Percentiles rank a stretch among this genome's conserved stretches.
phyloP scores from a whole-genome alignment of 2,329 filamentous ascomycete species.

The Pseudogymnoascus sp. region DNA sequence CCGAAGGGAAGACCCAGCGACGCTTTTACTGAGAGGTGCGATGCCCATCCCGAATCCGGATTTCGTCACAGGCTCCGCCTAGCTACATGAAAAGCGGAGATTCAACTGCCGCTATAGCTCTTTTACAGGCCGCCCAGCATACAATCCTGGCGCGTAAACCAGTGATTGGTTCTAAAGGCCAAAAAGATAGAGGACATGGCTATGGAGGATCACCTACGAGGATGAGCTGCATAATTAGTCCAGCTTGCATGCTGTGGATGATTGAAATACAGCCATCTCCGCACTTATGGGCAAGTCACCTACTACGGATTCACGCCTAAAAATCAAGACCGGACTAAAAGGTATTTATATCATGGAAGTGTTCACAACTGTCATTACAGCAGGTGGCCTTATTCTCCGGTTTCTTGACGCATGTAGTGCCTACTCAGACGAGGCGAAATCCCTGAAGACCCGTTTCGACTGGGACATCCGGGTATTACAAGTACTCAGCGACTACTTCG shows the following conservation, averaged over 20 bases:
- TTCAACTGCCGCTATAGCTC: background rate
- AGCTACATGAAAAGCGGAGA: background rate
- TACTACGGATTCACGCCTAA: background rate
- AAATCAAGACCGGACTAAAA: background rate
- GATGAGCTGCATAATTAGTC: background rate
- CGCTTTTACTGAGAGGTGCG: background rate
- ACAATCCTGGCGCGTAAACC: background rate
- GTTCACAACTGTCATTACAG: conserved; percentile 9
- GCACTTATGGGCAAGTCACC: background rate
- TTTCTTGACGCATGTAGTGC: conserved; percentile 12
- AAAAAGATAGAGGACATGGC: background rate
- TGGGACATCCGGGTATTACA: conserved; percentile 12
- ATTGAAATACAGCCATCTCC: background rate
- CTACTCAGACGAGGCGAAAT: conserved; percentile 12
- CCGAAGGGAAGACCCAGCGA: background rate
- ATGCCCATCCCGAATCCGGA: background rate
- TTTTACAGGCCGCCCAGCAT: background rate
- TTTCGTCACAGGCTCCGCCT: background rate
- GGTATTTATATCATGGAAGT: conserved; percentile 7
- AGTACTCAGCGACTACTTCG: conserved; percentile 9
- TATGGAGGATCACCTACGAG: background rate
- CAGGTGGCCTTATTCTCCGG: conserved; percentile 7
- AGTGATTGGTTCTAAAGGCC: background rate
- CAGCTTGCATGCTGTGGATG: background rate
- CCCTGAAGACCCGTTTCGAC: conserved; percentile 10